Evolutionary conservation across 306 rosid species (phyloP), one percentile per base, ranked within the genome.

Genomic region (Rosa lucieae): DNA sequence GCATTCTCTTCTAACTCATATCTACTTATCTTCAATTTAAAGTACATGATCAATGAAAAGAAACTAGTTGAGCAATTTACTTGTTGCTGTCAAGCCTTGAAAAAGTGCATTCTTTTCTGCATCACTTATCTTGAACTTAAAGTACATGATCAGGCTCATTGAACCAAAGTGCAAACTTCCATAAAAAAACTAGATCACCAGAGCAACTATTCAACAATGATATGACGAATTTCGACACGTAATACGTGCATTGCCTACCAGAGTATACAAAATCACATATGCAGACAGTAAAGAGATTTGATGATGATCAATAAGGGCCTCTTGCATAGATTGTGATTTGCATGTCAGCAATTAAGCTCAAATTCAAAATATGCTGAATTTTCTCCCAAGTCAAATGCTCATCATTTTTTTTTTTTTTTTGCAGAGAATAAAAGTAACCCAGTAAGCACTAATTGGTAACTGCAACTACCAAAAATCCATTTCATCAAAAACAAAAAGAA

Each of bases 261-360:
- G 62, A 51, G 63, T 12, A 46, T 72, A 17, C 53, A 14, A 29
- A 48, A 61, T 35, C 35, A 47, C 76, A 47, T 12, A 61, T 15
- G 47, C 67, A 58, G 68, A 61, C 77, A n/a, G 35, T 11, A 42
- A 35, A 79, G 1, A 62, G 23, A 79, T 58, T 2, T 8, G 44
- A 23, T 10, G 74, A 77, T 20, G 63, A 14, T 56, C 32, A 77
- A 67, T 20, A 77, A 49, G 6, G 35, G 23, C 75, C 74, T 69
- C 58, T 29, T 61, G 68, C 69, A 70, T 26, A 43, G 43, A 26
- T 26, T 44, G 3, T 39, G 7, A 18, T 1, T 32, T 39, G 20
- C 55, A 47, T 15, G 32, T 40, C 10, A 74, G 23, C 55, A 15
- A 21, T 73, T 21, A 62, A 78, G 47, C 35, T 67, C 70, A 73